Evolutionary conservation across 495 filamentous ascomycete genomes (phyloP).

Genomic region (Staphylotrichum tortipilum): DNA sequence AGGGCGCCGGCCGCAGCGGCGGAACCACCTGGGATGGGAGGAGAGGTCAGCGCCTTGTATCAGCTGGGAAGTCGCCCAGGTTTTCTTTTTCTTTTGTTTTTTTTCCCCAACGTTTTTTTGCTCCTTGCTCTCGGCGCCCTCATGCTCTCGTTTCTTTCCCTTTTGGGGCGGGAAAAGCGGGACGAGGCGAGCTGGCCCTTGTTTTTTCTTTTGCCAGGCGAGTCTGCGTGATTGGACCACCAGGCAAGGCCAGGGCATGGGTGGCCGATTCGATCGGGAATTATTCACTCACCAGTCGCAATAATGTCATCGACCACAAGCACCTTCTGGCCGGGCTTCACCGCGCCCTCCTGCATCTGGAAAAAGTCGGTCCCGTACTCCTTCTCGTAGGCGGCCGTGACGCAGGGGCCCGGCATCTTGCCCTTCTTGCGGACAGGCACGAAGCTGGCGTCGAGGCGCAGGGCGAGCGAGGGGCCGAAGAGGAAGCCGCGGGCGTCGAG

Average conservation of each 20-base stretch:
- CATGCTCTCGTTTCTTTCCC: too few species aligned
- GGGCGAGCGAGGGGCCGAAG: constrained; percentile 83
- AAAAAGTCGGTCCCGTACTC: constrained; percentile 97
- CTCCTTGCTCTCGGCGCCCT: too few species aligned
- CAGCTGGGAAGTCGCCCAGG: too few species aligned
- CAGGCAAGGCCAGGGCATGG: not conserved
- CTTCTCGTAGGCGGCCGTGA: constrained; percentile 78
- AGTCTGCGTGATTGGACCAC: constrained; percentile 1
- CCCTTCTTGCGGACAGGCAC: constrained; percentile 93
- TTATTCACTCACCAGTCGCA: constrained; percentile 67
- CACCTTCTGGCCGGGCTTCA: constrained; percentile 81
- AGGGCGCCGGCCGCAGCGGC: constrained; percentile 80
- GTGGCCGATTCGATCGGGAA: constrained; percentile 9
- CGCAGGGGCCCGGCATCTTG: constrained; percentile 85
- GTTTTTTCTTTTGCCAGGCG: not conserved
- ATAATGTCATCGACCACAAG: constrained; percentile 97
- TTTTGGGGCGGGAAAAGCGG: too few species aligned
- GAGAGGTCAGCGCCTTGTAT: too few species aligned
- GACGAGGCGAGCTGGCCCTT: not conserved
- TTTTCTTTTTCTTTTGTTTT: too few species aligned
- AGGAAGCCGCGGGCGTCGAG: constrained; percentile 93
- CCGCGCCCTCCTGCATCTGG: constrained; percentile 81
- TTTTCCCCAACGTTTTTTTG: too few species aligned
- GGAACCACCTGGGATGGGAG: constrained; percentile 60
- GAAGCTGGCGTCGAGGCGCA: constrained; percentile 79